A percentile compares a stretch with the other conserved stretches of the same genome.
These are phyloP conservation scores for Epicoccum nigrum DNA, from an alignment of 2,329 filamentous ascomycete species.

Conservation along the genomic window DNA sequence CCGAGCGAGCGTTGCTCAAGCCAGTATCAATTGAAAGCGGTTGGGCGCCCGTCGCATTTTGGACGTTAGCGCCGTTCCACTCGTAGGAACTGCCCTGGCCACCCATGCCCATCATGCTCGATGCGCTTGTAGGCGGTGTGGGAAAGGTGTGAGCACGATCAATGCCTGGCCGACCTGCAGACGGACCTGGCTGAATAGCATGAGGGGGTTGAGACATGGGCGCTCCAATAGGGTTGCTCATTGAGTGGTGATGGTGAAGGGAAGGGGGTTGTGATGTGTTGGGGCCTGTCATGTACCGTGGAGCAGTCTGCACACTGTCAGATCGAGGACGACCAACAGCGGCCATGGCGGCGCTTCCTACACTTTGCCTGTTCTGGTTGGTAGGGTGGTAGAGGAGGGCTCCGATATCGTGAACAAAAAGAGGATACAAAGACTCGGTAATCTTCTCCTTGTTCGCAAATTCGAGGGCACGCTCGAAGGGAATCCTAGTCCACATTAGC, in stretches of 20 bases:
- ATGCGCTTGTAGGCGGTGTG: slow-evolving; percentile 91
- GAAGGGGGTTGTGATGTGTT: slow-evolving; percentile 68
- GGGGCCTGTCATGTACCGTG: slow-evolving; percentile 64
- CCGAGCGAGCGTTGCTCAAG: slow-evolving; percentile 78
- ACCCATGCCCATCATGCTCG: slow-evolving; percentile 79
- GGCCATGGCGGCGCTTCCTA: slow-evolving; percentile 74
- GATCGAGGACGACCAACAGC: slow-evolving; percentile 67
- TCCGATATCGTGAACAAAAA: slow-evolving; percentile 97
- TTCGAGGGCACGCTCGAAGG: slow-evolving; percentile 94
- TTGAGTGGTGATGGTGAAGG: slow-evolving; percentile 72
- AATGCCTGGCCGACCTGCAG: slow-evolving; percentile 65
- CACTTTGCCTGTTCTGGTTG: slow-evolving; percentile 80
- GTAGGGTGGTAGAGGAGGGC: slow-evolving; percentile 91
- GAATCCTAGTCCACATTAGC: slow-evolving; percentile 71
- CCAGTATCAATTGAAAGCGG: slow-evolving; percentile 81
- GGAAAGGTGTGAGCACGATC: slow-evolving; percentile 93
- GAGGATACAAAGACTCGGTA: slow-evolving; percentile 88
- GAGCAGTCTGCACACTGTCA: slow-evolving; percentile 49
- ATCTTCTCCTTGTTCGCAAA: slow-evolving; percentile 99
- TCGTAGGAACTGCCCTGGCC: slow-evolving; percentile 77
- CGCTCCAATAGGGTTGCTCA: slow-evolving; percentile 65
- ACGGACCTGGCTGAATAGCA: slow-evolving; percentile 66
- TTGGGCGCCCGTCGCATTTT: slow-evolving; percentile 64
- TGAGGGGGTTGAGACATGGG: slow-evolving; percentile 71
- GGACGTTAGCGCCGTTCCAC: slow-evolving; percentile 65